Evolutionary conservation across 495 filamentous ascomycete species (phyloP), one percentile per base, ranked within the genome.

Genomic region (Cairneyella variabilis): DNA sequence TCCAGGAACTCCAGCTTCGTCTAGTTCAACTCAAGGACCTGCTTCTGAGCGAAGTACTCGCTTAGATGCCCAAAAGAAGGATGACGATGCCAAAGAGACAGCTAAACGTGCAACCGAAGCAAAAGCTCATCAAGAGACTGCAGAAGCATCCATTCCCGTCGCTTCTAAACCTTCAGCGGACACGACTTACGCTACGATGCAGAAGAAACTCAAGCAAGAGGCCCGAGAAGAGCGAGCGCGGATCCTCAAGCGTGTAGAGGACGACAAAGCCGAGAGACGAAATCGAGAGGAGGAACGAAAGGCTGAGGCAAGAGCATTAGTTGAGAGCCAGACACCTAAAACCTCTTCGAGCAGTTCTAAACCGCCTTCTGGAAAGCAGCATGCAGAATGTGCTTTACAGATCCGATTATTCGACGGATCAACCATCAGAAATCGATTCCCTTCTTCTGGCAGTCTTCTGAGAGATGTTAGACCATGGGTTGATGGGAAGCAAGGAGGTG

Each of bases 331-430:
- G 11, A 18, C 37, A 1, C 38, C 37, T 14, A 48, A 48, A 16
- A 6, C 51, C 16, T 23, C 17, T 14, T 22, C 54, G 2, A 53
- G 48, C 20, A 52, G 25, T 27, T 16, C 11, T 2, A 41, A 50
- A 10, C 25, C 22, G 7, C 17, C 42, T 18, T 22, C 39, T 9
- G 23, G 39, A 14, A 60, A 37, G 14, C 18, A 32, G 5, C 51
- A 32, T 6, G 21, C 36, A 26, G 69, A 75, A 48, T 86, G 78
- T 56, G 79, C 86, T 11, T 67, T 97, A 5, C 91, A 93, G 60
- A 80, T 96, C 36, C 83, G 92, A 1, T 72, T 96, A 0, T 86
- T 95, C 36, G 90, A 96, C 63, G 92, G 92, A 11, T 81, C 80
- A 26, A 89, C 81, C 12, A 79, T 97, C 42, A 83, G 89, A 26